Conservation (phyloP, 2,329 filamentous ascomycete genomes). For the Penicillium sp. region DNA sequence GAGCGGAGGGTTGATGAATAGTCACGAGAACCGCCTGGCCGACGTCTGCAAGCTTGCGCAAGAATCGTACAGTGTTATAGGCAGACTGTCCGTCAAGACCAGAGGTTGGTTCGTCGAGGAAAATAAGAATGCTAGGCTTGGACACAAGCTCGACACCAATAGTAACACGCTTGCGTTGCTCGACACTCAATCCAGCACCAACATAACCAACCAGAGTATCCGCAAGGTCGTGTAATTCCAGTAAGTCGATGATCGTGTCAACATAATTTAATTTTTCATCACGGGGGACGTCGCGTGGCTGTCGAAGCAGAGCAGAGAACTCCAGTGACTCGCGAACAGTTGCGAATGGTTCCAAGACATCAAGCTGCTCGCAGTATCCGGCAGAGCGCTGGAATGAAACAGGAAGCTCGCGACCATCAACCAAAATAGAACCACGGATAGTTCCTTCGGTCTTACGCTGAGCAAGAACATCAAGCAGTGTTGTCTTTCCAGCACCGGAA, state of each 20-base stretch:
- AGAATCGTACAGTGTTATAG: conserved; percentile 15
- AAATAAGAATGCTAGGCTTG: conserved; percentile 18
- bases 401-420: conserved; percentile 14
- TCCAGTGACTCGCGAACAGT: conserved; percentile 17
- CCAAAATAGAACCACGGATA: conserved; percentile 12
- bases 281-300: conserved; percentile 6
- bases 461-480: conserved; percentile 15
- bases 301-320: conserved; percentile 13
- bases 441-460: conserved; percentile 18
- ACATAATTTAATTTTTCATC: conserved; percentile 16
- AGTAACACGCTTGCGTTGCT: conserved; percentile 19
- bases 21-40: conserved; percentile 18
- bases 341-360: conserved; percentile 15
- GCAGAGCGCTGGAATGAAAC: conserved; percentile 18
- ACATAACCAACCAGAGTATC: conserved; percentile 12
- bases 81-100: conserved; percentile 18
- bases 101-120: conserved; percentile 18
- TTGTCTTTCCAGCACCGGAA: conserved; percentile 16
- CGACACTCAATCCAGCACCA: conserved; percentile 16
- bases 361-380: conserved; percentile 19
- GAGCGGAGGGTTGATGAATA: conserved; percentile 17
- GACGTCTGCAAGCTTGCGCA: conserved; percentile 16
- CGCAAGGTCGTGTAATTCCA: conserved; percentile 13
- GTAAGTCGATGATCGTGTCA: conserved; percentile 15
- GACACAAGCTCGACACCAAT: conserved; percentile 18